Evolutionary conservation across 1,139 yeast genomes (phyloP), one percentile per base, ranked within the genome.

Genomic region (Scheffersomyces lignicola): DNA sequence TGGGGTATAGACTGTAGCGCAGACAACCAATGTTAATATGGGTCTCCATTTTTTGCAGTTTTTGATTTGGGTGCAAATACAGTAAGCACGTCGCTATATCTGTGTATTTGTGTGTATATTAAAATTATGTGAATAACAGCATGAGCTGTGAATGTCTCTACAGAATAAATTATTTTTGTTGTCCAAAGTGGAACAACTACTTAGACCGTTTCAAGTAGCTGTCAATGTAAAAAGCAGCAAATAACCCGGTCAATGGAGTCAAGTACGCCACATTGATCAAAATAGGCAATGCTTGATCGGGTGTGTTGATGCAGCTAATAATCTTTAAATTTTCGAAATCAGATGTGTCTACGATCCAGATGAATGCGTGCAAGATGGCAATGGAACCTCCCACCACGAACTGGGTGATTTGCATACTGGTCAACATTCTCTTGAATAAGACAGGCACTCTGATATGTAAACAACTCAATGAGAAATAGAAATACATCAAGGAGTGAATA

Each of bases 401-500:
- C 58, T 83, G 92, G 32, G 78, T 66, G 49, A 83, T 83, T 59
- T 83, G 90, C 61, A 83, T 67, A 6, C 83, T 66, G 12, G 92
- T 83, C 48, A 83, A 69, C 2, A 73, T 57, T 44, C 80, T 72
- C 60, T 83, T 83, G 58, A 80, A 69, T 22, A 70, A 45, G 31
- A 56, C 63, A 17, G 90, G 89, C 13, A 83, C 83, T 34, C 66
- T 65, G 44, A 83, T 66, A 48, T 78, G 73, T 43, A 83, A 60
- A 40, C 87, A 78, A 18, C 83, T 70, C 49, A 83, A 69, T 2
- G 84, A 68, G 62, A 78, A 83, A 65, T 83, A 83, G 37, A 78
- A 73, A 65, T 83, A 83, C 90, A 83, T 83, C 59, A 83, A 71
- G 25, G 86, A 69, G 63, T 83, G 90, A 53, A 83, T 81, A 53